phyloP scores from a whole-genome alignment of 805 yeast species.

The Wickerhamiella cacticola region DNA sequence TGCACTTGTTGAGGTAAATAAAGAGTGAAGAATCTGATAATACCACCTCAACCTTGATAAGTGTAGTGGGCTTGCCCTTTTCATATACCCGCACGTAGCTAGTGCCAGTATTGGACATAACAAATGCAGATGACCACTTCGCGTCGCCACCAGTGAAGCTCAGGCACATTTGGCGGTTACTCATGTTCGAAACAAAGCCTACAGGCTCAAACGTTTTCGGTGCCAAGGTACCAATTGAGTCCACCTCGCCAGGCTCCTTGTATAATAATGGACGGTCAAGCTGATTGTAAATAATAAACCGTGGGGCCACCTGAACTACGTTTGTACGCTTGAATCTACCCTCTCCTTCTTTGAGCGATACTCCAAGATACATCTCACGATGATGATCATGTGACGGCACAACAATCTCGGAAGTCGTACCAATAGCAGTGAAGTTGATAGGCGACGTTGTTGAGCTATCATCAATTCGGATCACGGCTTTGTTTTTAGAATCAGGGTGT shows the following conservation, averaged over 20 bases:
- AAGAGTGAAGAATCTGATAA: conserved; percentile 77
- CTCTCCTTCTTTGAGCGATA: conserved; percentile 55
- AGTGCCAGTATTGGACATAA: conserved; percentile 73
- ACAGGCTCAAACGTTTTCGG: conserved; percentile 44
- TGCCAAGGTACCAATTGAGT: conserved; percentile 28
- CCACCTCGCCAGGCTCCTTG: conserved; percentile 22
- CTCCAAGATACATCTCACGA: conserved; percentile 61
- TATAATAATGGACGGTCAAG: conserved; percentile 39
- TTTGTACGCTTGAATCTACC: conserved; percentile 72
- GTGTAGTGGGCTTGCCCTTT: conserved; percentile 43
- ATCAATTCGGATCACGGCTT: conserved; percentile 54
- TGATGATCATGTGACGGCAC: conserved; percentile 28
- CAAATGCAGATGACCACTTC: conserved; percentile 81
- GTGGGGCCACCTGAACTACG: conserved; percentile 67
- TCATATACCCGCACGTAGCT: conserved; percentile 57
- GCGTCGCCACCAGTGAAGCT: conserved; percentile 38
- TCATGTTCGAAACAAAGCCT: conserved; percentile 37
- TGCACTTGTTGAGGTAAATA: conserved; percentile 45
- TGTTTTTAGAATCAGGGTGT: conserved; percentile 44
- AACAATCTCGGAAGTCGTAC: conserved; percentile 54
- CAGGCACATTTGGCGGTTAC: conserved; percentile 21
- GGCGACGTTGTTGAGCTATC: conserved; percentile 64
- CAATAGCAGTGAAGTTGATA: conserved; percentile 79
- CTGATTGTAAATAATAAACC: conserved; percentile 62
- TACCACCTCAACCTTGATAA: conserved; percentile 59